Percentiles rank a stretch among this genome's conserved stretches.
Evolutionary conservation across 768 basidiomycete genomes (phyloP).

Genomic region (Lactifluus pinguis): DNA sequence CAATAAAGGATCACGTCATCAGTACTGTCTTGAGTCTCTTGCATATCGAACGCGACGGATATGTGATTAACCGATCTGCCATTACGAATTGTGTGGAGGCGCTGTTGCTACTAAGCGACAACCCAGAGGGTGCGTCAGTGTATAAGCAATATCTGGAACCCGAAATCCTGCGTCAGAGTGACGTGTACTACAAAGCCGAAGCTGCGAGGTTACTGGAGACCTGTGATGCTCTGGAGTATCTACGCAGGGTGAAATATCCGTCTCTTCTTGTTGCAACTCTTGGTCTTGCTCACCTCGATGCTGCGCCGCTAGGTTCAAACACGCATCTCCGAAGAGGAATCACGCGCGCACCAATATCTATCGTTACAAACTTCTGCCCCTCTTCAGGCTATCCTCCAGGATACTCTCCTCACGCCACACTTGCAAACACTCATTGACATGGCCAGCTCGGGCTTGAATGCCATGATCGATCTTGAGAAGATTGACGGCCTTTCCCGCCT

Average conservation of each 20-base stretch:
- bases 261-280: not conserved
- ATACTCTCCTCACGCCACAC: slow-evolving; percentile 70
- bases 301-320: slow-evolving; percentile 54
- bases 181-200: slow-evolving; percentile 70
- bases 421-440: slow-evolving; percentile 66
- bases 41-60: slow-evolving; percentile 85
- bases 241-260: slow-evolving; percentile 54
- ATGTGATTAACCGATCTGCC: slow-evolving; percentile 82
- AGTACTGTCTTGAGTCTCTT: slow-evolving; percentile 80
- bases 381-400: slow-evolving; percentile 67
- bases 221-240: slow-evolving; percentile 76
- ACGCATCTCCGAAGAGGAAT: slow-evolving; percentile 75
- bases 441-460: slow-evolving; percentile 76
- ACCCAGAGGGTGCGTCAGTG: slow-evolving; percentile 43
- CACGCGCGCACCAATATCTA: slow-evolving; percentile 79
- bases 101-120: slow-evolving; percentile 56
- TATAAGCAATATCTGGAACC: slow-evolving; percentile 86
- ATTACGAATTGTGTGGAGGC: slow-evolving; percentile 86
- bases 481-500: slow-evolving; percentile 68
- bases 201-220: slow-evolving; percentile 58
- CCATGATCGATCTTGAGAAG: slow-evolving; percentile 79
- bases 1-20: slow-evolving; percentile 78
- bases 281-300: not conserved
- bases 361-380: slow-evolving; percentile 61
- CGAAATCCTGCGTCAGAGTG: slow-evolving; percentile 65